Percentiles rank a stretch among this genome's conserved stretches.
Conservation (phyloP, 306 rosid species). For the Inga laurina region DNA sequence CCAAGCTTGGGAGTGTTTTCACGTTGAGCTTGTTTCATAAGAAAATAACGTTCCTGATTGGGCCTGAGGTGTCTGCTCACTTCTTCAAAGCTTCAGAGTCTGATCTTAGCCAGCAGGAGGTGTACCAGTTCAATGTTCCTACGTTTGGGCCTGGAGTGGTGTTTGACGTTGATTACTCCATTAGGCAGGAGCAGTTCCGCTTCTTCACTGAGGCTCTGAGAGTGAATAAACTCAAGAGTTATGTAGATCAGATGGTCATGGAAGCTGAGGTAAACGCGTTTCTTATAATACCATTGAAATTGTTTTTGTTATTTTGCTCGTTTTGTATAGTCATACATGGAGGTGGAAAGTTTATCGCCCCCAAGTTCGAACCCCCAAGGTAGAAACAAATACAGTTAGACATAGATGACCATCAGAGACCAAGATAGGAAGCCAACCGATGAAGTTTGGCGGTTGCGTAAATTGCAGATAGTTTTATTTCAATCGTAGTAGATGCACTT, state of each 20-base stretch:
- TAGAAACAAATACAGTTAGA: no score
- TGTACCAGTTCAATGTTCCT: conserved; percentile 91
- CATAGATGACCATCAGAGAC: neutral
- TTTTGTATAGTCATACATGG: neutral
- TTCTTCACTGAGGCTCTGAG: conserved; percentile 91
- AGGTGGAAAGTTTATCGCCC: no score
- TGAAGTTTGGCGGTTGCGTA: neutral
- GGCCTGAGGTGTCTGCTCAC: conserved; percentile 92
- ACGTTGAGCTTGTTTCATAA: conserved; percentile 68
- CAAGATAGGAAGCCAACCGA: neutral
- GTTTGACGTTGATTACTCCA: conserved; percentile 88
- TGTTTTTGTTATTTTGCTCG: neutral
- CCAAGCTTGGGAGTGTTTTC: conserved; percentile 85
- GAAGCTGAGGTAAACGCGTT: conserved; percentile 71
- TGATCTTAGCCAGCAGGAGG: conserved; percentile 96
- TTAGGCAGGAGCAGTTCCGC: conserved; percentile 91
- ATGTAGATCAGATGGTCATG: conserved; percentile 91
- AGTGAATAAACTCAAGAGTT: conserved; percentile 76
- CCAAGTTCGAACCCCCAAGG: no score
- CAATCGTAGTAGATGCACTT: conserved; percentile 12
- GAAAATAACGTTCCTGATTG: conserved; percentile 80
- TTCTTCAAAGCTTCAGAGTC: conserved; percentile 87
- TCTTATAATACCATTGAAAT: neutral
- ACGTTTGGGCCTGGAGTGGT: conserved; percentile 97
- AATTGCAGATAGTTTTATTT: neutral